These are phyloP conservation scores for Paulownia fortunei DNA, from an alignment of 257 asterid genomes.

Conservation along the genomic window DNA sequence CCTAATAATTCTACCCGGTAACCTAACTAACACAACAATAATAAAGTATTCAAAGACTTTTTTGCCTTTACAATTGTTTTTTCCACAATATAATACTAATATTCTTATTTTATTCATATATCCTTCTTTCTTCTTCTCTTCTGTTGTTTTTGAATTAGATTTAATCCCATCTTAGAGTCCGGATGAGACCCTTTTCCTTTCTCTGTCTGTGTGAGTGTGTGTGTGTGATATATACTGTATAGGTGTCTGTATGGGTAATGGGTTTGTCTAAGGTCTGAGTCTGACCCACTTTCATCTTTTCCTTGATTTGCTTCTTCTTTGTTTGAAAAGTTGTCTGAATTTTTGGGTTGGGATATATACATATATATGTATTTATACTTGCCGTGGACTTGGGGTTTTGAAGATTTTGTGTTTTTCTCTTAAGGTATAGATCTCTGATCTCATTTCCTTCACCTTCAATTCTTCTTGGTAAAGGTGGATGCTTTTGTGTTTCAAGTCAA, in stretches of 20 bases:
- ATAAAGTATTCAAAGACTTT: slow-evolving; percentile 30
- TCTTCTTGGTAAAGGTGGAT: slow-evolving; percentile 23
- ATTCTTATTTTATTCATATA: background rate
- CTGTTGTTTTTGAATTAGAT: slow-evolving; percentile 24
- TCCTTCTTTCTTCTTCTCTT: slow-evolving; percentile 25
- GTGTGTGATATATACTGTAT: background rate
- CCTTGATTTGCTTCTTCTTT: slow-evolving; percentile 44
- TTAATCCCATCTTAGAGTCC: slow-evolving; percentile 31
- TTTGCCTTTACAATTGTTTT: background rate
- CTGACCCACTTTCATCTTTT: slow-evolving; percentile 26
- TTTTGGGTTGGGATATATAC: slow-evolving; percentile 33
- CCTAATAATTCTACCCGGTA: slow-evolving; percentile 38
- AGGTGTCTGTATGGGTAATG: background rate
- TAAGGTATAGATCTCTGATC: slow-evolving; percentile 45
- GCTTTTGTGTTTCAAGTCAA: slow-evolving; percentile 32
- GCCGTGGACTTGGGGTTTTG: slow-evolving; percentile 14
- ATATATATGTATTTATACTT: background rate
- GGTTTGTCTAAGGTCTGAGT: slow-evolving; percentile 27
- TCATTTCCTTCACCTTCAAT: slow-evolving; percentile 19
- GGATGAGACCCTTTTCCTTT: slow-evolving; percentile 17
- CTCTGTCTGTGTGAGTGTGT: slow-evolving; percentile 2
- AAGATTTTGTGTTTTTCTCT: background rate
- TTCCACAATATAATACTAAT: background rate
- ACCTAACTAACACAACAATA: slow-evolving; percentile 35
- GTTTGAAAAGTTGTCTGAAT: slow-evolving; percentile 19